Conservation (phyloP, 768 basidiomycete species). For the Pleurotus pulmonarius region DNA sequence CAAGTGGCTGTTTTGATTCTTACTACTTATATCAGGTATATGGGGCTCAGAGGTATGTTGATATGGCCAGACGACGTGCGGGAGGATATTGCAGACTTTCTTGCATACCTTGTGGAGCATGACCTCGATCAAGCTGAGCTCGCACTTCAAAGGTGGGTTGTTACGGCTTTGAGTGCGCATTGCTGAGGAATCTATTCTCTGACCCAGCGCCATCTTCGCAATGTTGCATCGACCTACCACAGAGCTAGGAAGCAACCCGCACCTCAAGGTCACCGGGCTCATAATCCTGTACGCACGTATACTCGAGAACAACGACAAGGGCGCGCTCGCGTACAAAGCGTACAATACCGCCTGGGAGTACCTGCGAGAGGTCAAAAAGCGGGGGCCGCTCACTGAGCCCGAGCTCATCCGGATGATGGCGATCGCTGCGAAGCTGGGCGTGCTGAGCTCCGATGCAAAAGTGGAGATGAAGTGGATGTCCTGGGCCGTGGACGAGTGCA, state of each 20-base stretch:
- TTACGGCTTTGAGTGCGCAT: not conserved
- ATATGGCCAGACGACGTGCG: not conserved
- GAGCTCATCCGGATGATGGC: not conserved
- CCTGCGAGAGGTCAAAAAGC: slow-evolving; percentile 18
- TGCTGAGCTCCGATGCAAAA: not conserved
- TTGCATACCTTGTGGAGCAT: not conserved
- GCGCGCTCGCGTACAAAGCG: slow-evolving; percentile 32
- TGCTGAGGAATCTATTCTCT: not conserved
- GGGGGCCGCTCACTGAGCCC: not conserved
- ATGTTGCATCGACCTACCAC: slow-evolving; percentile 22
- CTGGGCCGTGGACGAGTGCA: not conserved
- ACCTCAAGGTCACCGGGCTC: slow-evolving; percentile 67
- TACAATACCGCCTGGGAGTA: slow-evolving; percentile 31
- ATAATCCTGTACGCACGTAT: slow-evolving; percentile 58
- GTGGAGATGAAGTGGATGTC: not conserved
- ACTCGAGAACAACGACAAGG: slow-evolving; percentile 39
- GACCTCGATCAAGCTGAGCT: not conserved
- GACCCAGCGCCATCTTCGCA: not conserved
- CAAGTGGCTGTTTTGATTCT: not conserved
- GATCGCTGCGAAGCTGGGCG: not conserved
- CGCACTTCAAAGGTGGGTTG: not conserved
- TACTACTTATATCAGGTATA: not conserved
- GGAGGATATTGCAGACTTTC: not conserved
- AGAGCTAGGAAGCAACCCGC: slow-evolving; percentile 40
- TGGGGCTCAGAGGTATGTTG: not conserved